Evolutionary conservation across 2,329 filamentous ascomycete genomes (phyloP).

Genomic region (Penicillium psychrosexuale): DNA sequence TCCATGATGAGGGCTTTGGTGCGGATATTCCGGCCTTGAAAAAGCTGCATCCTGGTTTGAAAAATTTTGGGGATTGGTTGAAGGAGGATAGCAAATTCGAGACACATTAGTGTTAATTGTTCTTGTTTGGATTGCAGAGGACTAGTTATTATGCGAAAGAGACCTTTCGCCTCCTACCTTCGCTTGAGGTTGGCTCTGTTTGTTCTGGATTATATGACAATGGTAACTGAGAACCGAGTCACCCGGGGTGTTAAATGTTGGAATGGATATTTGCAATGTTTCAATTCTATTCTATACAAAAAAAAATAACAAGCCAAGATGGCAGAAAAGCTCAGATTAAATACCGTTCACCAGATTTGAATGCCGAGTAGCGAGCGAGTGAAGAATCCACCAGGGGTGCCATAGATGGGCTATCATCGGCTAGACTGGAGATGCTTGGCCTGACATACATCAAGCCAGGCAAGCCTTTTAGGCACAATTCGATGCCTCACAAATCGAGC

Average conservation of each 20-base stretch:
- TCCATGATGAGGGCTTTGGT: slow-evolving; percentile 47
- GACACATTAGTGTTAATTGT: not conserved
- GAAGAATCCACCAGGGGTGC: not conserved
- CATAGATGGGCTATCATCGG: not conserved
- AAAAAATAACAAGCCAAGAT: not conserved
- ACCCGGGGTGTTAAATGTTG: not conserved
- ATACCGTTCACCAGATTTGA: not conserved
- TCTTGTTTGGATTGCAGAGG: not conserved
- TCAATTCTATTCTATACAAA: not conserved
- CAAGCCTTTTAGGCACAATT: not conserved
- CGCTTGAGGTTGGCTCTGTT: not conserved
- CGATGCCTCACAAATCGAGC: not conserved
- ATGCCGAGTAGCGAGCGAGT: not conserved
- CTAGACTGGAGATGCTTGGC: not conserved
- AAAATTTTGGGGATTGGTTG: slow-evolving; percentile 50
- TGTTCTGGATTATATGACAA: not conserved
- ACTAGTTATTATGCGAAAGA: not conserved
- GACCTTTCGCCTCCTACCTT: too few species aligned
- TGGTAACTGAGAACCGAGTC: too few species aligned
- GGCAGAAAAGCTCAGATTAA: not conserved
- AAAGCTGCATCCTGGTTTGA: slow-evolving; percentile 45
- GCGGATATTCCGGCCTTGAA: slow-evolving; percentile 46
- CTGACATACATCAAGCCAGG: not conserved
- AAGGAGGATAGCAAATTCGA: slow-evolving; percentile 46
- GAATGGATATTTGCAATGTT: not conserved